Evolutionary conservation across 257 asterid genomes (phyloP).

Genomic region (Verbena officinalis): DNA sequence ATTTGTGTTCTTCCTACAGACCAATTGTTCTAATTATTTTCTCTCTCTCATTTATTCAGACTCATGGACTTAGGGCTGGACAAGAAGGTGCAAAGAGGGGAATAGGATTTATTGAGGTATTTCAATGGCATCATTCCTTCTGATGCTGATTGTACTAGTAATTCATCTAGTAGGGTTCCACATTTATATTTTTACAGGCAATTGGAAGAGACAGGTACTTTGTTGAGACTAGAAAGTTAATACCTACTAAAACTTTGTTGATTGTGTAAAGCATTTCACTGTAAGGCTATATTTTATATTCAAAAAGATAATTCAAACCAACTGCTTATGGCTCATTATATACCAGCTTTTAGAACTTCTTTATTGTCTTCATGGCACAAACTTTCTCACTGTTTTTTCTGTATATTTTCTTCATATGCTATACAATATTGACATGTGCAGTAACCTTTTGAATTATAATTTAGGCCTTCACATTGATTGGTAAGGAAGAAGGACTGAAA

Average conservation of each 20-base stretch:
- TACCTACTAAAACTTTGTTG: slow-evolving; percentile 3
- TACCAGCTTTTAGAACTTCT: neutral
- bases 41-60: slow-evolving; percentile 46
- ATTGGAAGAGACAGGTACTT: neutral
- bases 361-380: neutral
- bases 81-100: slow-evolving; percentile 73
- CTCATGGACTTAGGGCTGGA: slow-evolving; percentile 91
- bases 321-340: neutral
- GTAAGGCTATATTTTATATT: slow-evolving; percentile 17
- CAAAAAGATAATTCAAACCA: neutral
- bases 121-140: slow-evolving; percentile 16
- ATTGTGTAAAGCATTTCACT: slow-evolving; percentile 15
- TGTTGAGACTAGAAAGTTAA: neutral
- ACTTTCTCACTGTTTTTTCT: neutral
- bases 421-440: neutral
- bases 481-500: slow-evolving; percentile 85
- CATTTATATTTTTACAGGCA: neutral
- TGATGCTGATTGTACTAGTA: slow-evolving; percentile 9
- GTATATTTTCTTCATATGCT: neutral
- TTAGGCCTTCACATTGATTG: slow-evolving; percentile 79
- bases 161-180: slow-evolving; percentile 15
- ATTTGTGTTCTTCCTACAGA: slow-evolving; percentile 3
- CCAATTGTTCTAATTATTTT: neutral
- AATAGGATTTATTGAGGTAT: slow-evolving; percentile 84
- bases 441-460: slow-evolving; percentile 29